Evolutionary conservation across 768 basidiomycete genomes (phyloP).

Genomic region (Galerina sulciceps): DNA sequence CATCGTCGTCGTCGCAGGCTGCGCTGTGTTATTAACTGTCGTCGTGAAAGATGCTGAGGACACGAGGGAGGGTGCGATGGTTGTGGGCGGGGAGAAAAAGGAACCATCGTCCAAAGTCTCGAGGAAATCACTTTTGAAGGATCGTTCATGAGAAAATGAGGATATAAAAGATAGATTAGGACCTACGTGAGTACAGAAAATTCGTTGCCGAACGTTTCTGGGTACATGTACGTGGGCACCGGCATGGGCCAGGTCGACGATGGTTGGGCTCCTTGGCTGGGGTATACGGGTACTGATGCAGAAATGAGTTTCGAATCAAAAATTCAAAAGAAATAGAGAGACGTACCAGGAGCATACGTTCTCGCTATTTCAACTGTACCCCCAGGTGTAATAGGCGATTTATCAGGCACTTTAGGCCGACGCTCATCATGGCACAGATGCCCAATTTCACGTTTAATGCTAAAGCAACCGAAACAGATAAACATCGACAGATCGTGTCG

Average conservation of each 20-base stretch:
- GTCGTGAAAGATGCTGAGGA: constrained; percentile 39
- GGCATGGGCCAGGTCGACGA: constrained; percentile 59
- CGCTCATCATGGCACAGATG: constrained; percentile 93
- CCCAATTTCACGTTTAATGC: constrained; percentile 95
- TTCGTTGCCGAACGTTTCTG: constrained; percentile 79
- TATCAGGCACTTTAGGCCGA: constrained; percentile 54
- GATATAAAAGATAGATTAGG: background rate
- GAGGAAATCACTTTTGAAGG: constrained; percentile 71
- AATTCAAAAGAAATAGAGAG: background rate
- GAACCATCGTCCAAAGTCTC: constrained; percentile 86
- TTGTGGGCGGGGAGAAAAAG: constrained; percentile 71
- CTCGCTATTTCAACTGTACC: constrained; percentile 37
- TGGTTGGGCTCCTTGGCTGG: constrained; percentile 35
- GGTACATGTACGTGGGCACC: constrained; percentile 63
- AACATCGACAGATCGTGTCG: background rate
- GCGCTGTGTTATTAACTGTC: constrained; percentile 12
- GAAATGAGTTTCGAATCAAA: background rate
- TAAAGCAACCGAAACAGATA: constrained; percentile 31
- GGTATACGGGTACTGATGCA: constrained; percentile 41
- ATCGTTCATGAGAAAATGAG: constrained; percentile 5
- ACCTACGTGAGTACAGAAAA: constrained; percentile 81
- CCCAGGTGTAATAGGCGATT: constrained; percentile 38
- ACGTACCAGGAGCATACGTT: constrained; percentile 51
- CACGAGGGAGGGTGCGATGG: constrained; percentile 53
- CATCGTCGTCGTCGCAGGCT: constrained; percentile 7